Evolutionary conservation across 306 rosid species (phyloP).

Genomic region (Senna tora): DNA sequence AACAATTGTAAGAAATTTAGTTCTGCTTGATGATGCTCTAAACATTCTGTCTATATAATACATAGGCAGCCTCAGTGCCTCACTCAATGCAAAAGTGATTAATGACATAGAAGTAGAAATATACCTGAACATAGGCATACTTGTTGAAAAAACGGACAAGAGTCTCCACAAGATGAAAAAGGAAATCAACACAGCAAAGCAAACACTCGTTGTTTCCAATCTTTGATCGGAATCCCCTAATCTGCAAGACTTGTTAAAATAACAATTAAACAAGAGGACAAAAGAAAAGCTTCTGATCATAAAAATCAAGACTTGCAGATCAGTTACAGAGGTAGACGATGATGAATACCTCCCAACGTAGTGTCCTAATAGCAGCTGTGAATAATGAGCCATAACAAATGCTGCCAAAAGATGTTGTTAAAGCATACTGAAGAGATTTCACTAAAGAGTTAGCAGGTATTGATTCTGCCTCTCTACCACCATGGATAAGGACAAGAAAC

Average conservation of each 20-base stretch:
- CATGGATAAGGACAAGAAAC: constrained; percentile 81
- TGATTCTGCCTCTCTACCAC: constrained; percentile 66
- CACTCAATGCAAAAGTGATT: constrained; percentile 9
- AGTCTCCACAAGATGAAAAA: constrained; percentile 96
- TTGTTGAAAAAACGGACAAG: constrained; percentile 97
- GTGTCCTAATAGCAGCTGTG: constrained; percentile 92
- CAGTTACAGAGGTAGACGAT: constrained; percentile 9
- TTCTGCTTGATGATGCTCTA: neutral
- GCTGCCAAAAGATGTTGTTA: constrained; percentile 97
- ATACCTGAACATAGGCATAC: constrained; percentile 98
- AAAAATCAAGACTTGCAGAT: constrained; percentile 28
- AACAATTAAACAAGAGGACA: constrained; percentile 10
- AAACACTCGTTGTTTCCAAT: constrained; percentile 92
- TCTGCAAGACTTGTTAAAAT: constrained; percentile 50
- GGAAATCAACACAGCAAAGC: constrained; percentile 96
- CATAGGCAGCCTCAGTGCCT: neutral
- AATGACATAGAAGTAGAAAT: constrained; percentile 17
- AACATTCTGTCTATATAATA: neutral
- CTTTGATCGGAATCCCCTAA: constrained; percentile 92
- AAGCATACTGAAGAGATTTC: constrained; percentile 72
- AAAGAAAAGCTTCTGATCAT: constrained; percentile 17
- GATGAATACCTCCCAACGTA: constrained; percentile 84
- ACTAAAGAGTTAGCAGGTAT: constrained; percentile 65
- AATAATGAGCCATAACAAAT: constrained; percentile 97
- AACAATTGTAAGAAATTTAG: neutral